Base-by-base conservation (phyloP, 2,329 filamentous ascomycete species). In the Aspergillus cejpii region DNA sequence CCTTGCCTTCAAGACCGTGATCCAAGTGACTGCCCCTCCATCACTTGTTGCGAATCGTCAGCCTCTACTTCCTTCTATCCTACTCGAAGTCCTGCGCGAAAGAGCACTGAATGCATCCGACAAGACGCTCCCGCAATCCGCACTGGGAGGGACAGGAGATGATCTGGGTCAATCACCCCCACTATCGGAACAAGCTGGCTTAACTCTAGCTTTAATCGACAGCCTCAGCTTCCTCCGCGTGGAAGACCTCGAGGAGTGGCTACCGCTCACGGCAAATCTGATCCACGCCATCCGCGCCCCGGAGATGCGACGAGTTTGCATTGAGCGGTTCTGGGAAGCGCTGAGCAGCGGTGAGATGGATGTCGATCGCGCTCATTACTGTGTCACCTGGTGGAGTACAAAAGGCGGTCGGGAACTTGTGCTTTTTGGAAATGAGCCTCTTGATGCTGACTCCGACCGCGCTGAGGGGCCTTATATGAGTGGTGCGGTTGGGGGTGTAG, bases 301-400 rank as follows among this genome's bases (percentile, higher is more conserved):
- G 0, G 64, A 58, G 3, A 79, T 90, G 72, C 75, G 81, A 34
- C 76, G 81, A 37, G 70, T 74, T 2, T 86, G 83, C 28, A 81
- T 82, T 59, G 76, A 80, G 51, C 74, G 88, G 39, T 85, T 94
- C 64, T 89, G 86, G 82, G 83, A 92, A 46, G 77, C 88, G 2
- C 68, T 95, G 7, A 83, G 83, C 31, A 82, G 78, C 55, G 88
- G 88, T 3, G 88, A 94, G 69, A 85, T 95, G 80, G 89, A 95
- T 65, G 83, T 94, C 19, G 86, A 94, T 61, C 77, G 88, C 48
- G 84, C 87, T 5, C 80, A 83, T 31, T 76, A 85, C 24, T 88
- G 84, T 39, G 85, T 94, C 14, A 79, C 80, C 2, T 96, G 90
- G 90, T 95, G 90, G 90, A 85, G 81, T 68, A 69, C 79, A 63